A percentile compares a stretch with the other conserved stretches of the same genome.
These are phyloP conservation scores for Penicillium sp. DNA, from an alignment of 2,329 filamentous ascomycete species.

Conservation along the genomic window DNA sequence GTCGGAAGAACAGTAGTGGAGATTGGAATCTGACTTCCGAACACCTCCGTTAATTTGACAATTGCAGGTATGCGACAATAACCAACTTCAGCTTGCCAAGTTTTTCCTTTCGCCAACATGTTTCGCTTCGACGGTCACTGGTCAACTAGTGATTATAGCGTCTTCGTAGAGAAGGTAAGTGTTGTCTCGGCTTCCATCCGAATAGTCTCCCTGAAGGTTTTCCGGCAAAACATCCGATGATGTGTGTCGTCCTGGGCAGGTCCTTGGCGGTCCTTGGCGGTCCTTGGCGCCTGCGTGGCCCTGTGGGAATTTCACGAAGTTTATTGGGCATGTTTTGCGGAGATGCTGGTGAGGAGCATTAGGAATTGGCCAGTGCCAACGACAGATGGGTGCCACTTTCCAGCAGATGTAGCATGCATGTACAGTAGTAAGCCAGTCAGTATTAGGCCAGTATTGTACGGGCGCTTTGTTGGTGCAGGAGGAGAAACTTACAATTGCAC, in stretches of 20 bases:
- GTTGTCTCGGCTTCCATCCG: not conserved
- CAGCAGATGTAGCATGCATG: not conserved
- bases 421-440: too few relatives aligned
- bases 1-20: not conserved
- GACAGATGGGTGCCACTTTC: constrained; percentile 2
- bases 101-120: not conserved
- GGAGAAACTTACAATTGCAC: not conserved
- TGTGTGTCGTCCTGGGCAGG: constrained; percentile 6
- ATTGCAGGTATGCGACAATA: not conserved
- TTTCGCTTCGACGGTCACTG: not conserved
- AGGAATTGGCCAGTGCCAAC: not conserved
- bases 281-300: constrained; percentile 4
- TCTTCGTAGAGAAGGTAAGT: not conserved
- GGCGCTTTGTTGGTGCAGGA: not conserved
- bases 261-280: constrained; percentile 12
- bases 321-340: constrained; percentile 20
- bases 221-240: not conserved
- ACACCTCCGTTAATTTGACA: not conserved
- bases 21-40: not conserved
- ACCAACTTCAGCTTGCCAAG: not conserved
- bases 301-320: not conserved
- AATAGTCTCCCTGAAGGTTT: not conserved
- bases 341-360: not conserved
- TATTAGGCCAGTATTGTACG: not conserved
- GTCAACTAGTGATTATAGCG: not conserved